Conservation (phyloP, 768 basidiomycete genomes). For the Suillus americanus region DNA sequence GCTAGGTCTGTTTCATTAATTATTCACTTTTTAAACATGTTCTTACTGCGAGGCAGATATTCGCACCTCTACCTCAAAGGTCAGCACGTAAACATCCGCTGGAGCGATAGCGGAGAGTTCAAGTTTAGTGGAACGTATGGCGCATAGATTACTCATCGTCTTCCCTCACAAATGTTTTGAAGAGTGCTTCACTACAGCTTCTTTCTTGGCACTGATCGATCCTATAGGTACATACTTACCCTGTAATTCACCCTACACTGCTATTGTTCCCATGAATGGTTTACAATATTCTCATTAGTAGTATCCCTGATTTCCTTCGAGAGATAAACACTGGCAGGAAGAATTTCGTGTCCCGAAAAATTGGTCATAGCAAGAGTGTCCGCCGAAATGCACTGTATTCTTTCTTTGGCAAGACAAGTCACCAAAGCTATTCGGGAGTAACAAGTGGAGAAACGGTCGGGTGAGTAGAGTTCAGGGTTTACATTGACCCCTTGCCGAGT, state of each 20-base stretch:
- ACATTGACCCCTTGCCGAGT: no score
- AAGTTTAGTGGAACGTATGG: slow-evolving; percentile 56
- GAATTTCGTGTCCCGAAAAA: background rate
- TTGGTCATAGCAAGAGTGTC: no score
- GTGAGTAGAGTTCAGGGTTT: no score
- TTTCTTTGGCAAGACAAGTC: no score
- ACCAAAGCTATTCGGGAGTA: no score
- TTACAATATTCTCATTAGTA: background rate
- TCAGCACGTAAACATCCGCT: slow-evolving; percentile 44
- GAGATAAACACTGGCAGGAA: background rate
- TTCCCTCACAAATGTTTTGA: background rate
- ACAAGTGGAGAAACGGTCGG: no score
- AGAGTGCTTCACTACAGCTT: background rate
- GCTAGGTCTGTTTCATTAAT: slow-evolving; percentile 32
- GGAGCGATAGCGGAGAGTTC: slow-evolving; percentile 51
- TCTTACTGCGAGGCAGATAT: slow-evolving; percentile 33
- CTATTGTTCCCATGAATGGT: background rate
- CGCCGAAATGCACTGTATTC: no score
- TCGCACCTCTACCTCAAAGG: slow-evolving; percentile 38
- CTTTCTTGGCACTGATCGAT: background rate
- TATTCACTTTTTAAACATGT: background rate
- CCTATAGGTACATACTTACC: background rate
- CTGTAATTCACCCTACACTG: background rate
- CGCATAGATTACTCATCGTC: background rate
- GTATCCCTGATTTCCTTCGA: background rate